phyloP scores from a whole-genome alignment of 139 green algal genomes.

The Tetradesmus obliquus region DNA sequence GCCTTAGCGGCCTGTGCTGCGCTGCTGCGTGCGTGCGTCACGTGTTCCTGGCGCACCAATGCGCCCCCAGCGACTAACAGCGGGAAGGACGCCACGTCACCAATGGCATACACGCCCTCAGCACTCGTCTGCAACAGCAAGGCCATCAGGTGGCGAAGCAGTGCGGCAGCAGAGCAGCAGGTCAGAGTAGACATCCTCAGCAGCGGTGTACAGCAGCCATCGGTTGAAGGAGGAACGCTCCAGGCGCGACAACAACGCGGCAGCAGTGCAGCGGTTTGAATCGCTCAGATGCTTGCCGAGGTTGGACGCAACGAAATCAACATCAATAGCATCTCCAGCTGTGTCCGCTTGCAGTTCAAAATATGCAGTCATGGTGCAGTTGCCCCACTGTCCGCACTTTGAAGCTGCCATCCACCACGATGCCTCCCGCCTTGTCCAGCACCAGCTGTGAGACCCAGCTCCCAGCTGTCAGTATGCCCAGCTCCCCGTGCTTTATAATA shows the following conservation, averaged over 20 bases:
- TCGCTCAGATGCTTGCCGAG: too few species aligned
- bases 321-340: too few species aligned
- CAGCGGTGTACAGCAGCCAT: neutral
- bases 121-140: conserved; percentile 60
- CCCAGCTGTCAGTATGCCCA: too few species aligned
- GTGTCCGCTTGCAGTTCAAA: too few species aligned
- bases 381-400: conserved; percentile 67
- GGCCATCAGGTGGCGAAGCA: neutral
- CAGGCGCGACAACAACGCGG: neutral
- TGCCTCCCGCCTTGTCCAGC: conserved; percentile 80
- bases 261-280: neutral
- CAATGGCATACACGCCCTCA: conserved; percentile 89
- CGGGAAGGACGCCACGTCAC: conserved; percentile 94
- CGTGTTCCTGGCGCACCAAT: conserved; percentile 88
- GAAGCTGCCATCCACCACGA: conserved; percentile 84
- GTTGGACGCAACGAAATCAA: too few species aligned
- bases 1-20: conserved; percentile 69
- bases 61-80: conserved; percentile 62
- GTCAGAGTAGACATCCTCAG: neutral
- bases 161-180: neutral
- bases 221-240: neutral
- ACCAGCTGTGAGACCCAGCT: too few species aligned
- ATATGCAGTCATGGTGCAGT: too few species aligned
- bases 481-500: too few species aligned
- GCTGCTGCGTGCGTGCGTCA: conserved; percentile 64